These are phyloP conservation scores for Bimuria novae-zelandiae DNA, from an alignment of 2,329 filamentous ascomycete species.

Conservation along the genomic window DNA sequence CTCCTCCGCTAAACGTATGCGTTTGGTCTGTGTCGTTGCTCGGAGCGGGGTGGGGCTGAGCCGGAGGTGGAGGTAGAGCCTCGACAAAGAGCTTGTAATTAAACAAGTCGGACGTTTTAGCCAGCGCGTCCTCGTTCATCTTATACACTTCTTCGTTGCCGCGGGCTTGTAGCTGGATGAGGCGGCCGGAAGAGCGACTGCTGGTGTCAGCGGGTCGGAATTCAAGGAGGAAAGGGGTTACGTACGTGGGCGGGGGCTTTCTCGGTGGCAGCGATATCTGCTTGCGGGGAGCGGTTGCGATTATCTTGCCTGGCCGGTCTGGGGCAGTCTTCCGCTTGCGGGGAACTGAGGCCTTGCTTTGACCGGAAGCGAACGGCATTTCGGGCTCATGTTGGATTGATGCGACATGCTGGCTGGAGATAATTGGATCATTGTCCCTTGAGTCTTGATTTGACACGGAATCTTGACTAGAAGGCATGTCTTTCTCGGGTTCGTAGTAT, in stretches of 20 bases:
- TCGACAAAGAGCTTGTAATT: background rate
- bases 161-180: slow-evolving; percentile 1
- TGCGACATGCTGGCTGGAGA: background rate
- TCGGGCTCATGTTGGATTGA: background rate
- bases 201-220: background rate
- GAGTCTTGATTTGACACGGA: background rate
- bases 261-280: background rate
- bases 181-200: background rate
- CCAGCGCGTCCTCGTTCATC: background rate
- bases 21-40: too few species aligned
- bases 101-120: background rate
- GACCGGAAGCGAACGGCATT: background rate
- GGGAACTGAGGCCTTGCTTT: background rate
- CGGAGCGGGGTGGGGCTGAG: too few species aligned
- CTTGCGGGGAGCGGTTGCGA: background rate
- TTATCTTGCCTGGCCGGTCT: background rate
- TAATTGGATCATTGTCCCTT: background rate
- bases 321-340: background rate
- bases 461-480: background rate
- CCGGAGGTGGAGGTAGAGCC: too few species aligned
- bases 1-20: too few species aligned
- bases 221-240: background rate
- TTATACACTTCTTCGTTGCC: background rate
- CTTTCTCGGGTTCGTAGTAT: background rate
- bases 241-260: background rate